Evolutionary conservation across 805 yeast genomes (phyloP).

Genomic region (Debaryomyces maramus): DNA sequence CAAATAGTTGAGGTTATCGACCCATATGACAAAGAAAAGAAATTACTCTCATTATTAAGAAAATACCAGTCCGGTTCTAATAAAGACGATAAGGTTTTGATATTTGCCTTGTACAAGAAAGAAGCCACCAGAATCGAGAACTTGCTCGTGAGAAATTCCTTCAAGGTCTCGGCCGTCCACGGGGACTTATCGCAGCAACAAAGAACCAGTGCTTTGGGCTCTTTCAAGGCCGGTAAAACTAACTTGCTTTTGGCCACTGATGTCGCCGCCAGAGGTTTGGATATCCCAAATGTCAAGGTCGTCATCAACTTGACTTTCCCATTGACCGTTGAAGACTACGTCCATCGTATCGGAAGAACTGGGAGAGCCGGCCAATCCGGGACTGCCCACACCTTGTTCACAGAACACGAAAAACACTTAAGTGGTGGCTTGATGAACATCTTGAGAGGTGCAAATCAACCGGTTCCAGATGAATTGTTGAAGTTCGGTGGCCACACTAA

Average conservation of each 20-base stretch:
- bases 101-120: slow-evolving; percentile 93
- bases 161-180: slow-evolving; percentile 86
- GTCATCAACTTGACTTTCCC: slow-evolving; percentile 97
- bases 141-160: slow-evolving; percentile 69
- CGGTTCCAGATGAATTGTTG: slow-evolving; percentile 90
- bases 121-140: slow-evolving; percentile 92
- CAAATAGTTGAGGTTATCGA: slow-evolving; percentile 89
- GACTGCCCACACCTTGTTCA: slow-evolving; percentile 90
- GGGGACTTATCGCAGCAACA: slow-evolving; percentile 94
- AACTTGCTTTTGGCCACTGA: slow-evolving; percentile 90
- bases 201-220: slow-evolving; percentile 82
- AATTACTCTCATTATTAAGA: slow-evolving; percentile 66
- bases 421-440: slow-evolving; percentile 94
- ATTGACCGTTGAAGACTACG: slow-evolving; percentile 92
- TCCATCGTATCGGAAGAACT: slow-evolving; percentile 96
- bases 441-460: slow-evolving; percentile 89
- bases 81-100: slow-evolving; percentile 77
- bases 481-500: slow-evolving; percentile 98
- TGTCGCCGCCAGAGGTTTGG: slow-evolving; percentile 97
- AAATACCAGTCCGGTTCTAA: slow-evolving; percentile 69
- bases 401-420: slow-evolving; percentile 94
- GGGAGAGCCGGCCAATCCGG: slow-evolving; percentile 98
- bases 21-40: slow-evolving; percentile 76
- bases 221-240: slow-evolving; percentile 78
- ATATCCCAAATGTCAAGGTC: slow-evolving; percentile 94